These are phyloP conservation scores for Filobasidium floriforme DNA, from an alignment of 768 basidiomycete genomes.

Conservation along the genomic window DNA sequence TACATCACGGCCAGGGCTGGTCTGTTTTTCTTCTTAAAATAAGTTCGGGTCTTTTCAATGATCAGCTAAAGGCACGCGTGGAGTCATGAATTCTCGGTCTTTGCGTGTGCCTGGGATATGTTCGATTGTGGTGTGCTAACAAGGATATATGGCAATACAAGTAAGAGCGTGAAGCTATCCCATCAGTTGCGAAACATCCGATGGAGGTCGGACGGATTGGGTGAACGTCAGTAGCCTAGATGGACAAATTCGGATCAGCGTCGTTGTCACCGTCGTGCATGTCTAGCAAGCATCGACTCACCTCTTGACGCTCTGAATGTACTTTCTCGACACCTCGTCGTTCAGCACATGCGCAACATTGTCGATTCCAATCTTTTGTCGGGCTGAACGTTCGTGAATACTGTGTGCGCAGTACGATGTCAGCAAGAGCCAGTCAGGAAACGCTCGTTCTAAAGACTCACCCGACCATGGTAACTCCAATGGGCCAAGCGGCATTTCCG, in stretches of 20 bases:
- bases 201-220: slow-evolving; percentile 91
- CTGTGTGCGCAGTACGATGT: slow-evolving; percentile 36
- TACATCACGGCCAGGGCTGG: slow-evolving; percentile 12
- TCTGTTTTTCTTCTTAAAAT: slow-evolving; percentile 6
- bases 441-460: slow-evolving; percentile 45
- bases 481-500: slow-evolving; percentile 98
- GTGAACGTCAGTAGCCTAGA: slow-evolving; percentile 82
- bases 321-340: slow-evolving; percentile 97
- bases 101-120: too few relatives aligned
- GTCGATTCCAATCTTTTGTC: slow-evolving; percentile 95
- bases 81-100: too few relatives aligned
- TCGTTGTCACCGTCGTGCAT: neutral
- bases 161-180: slow-evolving; percentile 50
- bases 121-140: too few relatives aligned
- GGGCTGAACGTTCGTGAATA: slow-evolving; percentile 94
- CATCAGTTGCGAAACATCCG: slow-evolving; percentile 70
- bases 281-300: slow-evolving; percentile 34
- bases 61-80: too few relatives aligned
- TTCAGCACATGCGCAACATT: slow-evolving; percentile 97
- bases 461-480: slow-evolving; percentile 99
- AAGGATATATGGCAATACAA: too few relatives aligned
- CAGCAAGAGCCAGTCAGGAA: neutral
- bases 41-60: neutral
- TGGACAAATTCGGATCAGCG: slow-evolving; percentile 8
- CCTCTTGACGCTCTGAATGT: slow-evolving; percentile 95